Evolutionary conservation across 1,139 yeast genomes (phyloP).

Genomic region (Yamadazyma songkhlaensis): DNA sequence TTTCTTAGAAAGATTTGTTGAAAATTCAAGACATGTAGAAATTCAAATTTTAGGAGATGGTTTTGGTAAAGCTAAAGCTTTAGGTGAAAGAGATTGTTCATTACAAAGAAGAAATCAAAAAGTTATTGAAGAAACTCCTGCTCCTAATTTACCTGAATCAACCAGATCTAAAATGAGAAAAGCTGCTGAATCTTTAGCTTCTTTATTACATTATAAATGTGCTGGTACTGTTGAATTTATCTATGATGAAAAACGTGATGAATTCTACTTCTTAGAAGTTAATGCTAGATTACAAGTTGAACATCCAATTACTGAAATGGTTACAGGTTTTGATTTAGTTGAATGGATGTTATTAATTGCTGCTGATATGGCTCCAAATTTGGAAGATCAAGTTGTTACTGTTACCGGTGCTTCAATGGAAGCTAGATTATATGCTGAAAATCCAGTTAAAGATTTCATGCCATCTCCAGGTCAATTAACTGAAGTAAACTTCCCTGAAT

Average conservation of each 20-base stretch:
- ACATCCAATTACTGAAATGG: slow-evolving; percentile 95
- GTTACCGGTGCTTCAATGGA: slow-evolving; percentile 92
- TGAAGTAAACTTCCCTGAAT: slow-evolving; percentile 77
- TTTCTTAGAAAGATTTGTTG: slow-evolving; percentile 89
- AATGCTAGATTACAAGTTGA: slow-evolving; percentile 97
- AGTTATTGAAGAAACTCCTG: slow-evolving; percentile 95
- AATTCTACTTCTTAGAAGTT: slow-evolving; percentile 91
- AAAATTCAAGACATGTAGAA: slow-evolving; percentile 93
- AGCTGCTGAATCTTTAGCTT: slow-evolving; percentile 81
- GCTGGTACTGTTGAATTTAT: slow-evolving; percentile 98
- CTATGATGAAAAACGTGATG: slow-evolving; percentile 80
- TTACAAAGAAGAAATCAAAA: slow-evolving; percentile 96
- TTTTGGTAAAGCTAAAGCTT: slow-evolving; percentile 81
- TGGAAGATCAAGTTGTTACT: slow-evolving; percentile 46
- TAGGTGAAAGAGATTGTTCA: slow-evolving; percentile 97
- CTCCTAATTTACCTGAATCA: slow-evolving; percentile 82
- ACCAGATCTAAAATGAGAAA: slow-evolving; percentile 74
- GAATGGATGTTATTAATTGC: slow-evolving; percentile 96
- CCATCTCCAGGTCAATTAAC: slow-evolving; percentile 96
- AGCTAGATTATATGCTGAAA: slow-evolving; percentile 93
- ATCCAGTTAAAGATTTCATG: slow-evolving; percentile 90
- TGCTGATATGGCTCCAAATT: slow-evolving; percentile 83
- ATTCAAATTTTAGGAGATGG: slow-evolving; percentile 97
- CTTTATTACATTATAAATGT: slow-evolving; percentile 82
- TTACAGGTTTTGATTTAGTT: slow-evolving; percentile 89